phyloP scores from a whole-genome alignment of 2,329 filamentous ascomycete species.

The Phyllosticta capitalensis region DNA sequence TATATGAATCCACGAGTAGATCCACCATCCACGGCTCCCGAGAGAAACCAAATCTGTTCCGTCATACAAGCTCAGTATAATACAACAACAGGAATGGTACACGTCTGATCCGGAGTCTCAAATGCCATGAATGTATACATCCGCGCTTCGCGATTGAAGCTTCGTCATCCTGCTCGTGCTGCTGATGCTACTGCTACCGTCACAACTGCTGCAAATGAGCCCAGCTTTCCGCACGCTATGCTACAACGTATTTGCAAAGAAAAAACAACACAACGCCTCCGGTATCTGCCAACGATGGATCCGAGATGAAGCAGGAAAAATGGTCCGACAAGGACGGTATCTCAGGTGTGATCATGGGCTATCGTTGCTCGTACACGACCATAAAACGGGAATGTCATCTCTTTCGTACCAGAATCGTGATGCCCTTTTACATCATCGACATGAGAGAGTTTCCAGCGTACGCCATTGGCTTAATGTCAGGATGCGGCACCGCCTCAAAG shows the following conservation, averaged over 20 bases:
- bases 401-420: not conserved
- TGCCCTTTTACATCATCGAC: constrained; percentile 53
- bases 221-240: not conserved
- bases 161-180: not conserved
- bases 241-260: not conserved
- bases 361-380: not conserved
- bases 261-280: not conserved
- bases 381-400: not conserved
- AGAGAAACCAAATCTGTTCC: not conserved
- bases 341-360: not conserved
- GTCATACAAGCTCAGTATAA: not conserved
- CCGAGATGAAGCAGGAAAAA: not conserved
- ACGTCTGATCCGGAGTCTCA: not conserved
- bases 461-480: constrained; percentile 87
- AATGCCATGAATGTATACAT: not conserved
- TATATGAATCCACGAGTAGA: not conserved
- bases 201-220: not conserved
- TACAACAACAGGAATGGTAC: not conserved
- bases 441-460: constrained; percentile 79
- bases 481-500: constrained; percentile 95
- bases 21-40: not conserved
- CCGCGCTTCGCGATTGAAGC: not conserved
- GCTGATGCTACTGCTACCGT: not conserved
- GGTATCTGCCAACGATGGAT: not conserved
- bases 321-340: not conserved